Base-by-base conservation (phyloP, 75 land plant genomes). In the Adiantum capillusveneris region DNA sequence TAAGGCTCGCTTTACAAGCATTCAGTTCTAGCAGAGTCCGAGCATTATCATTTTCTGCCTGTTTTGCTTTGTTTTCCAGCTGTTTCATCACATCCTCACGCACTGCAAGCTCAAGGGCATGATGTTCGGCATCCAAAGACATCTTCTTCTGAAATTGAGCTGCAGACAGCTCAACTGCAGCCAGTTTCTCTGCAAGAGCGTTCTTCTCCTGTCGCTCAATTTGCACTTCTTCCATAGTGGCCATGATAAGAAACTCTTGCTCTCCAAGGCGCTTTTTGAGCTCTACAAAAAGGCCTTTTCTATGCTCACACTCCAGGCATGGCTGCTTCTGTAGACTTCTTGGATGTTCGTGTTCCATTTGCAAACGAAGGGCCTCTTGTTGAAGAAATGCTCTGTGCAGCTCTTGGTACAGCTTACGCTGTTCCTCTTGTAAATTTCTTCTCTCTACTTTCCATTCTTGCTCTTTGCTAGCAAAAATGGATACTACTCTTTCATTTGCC, bases 401-500 rank as follows among this genome's bases (percentile, higher is more conserved):
- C 42, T 39, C 42, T 70, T 31, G 72, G 19, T 11, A 84, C 62
- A 44, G 72, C 70, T 25, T 81, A 84, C 24, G 84, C 67, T 39
- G 42, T 36, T 84, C 96, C 20, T 64, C 79, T 54, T 56, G 48
- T 0, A 91, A 82, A 28, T 43, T 71, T 76, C 68, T 88, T 66
- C 75, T 75, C 45, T 91, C 89, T 22, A 20, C 58, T 27, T 77
- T 69, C 98, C 98, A 89, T 28, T 57, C 56, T 62, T 89, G 87
- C 44, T 93, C 95, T 34, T 79, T 78, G 14, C 72, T 53, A 1
- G 98, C 85, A 66, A 76, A 82, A 58, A 93, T 89, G 50, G 80
- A 37, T 53, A 80, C 81, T 13, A 93, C 86, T 60, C 83, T 93
- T 64, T 83, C 90, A 63, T 93, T 93, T 16, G 90, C 95, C 61